A percentile compares a stretch with the other conserved stretches of the same genome.
These are phyloP conservation scores for Picea engelmannii DNA, from an alignment of 83 land plant species.

Conservation along the genomic window DNA sequence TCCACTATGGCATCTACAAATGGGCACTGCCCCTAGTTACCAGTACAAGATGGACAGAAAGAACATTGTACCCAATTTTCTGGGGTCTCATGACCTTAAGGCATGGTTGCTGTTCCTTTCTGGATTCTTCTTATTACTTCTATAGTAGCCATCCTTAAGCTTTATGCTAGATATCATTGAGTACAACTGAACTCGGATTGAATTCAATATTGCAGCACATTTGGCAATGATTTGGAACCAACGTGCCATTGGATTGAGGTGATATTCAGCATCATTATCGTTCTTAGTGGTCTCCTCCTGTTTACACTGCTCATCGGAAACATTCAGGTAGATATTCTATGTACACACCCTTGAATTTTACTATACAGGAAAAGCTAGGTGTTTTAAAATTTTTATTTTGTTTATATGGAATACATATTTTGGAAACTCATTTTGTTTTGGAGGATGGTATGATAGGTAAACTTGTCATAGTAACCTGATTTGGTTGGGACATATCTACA, in stretches of 20 bases:
- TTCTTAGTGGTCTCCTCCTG: constrained; percentile 79
- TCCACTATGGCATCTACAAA: constrained; percentile 69
- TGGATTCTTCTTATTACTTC: neutral
- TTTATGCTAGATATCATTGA: neutral
- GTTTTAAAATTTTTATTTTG: too few species aligned
- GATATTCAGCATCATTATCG: constrained; percentile 72
- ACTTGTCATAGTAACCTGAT: too few species aligned
- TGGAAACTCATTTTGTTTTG: too few species aligned
- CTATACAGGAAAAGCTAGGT: neutral
- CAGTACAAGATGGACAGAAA: constrained; percentile 54
- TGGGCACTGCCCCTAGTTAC: constrained; percentile 82
- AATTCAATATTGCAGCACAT: constrained; percentile 58
- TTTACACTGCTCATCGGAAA: constrained; percentile 92
- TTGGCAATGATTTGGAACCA: constrained; percentile 88
- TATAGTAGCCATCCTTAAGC: neutral
- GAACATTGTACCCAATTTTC: constrained; percentile 81
- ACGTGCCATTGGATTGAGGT: constrained; percentile 88
- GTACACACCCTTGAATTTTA: neutral
- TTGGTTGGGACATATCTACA: too few species aligned
- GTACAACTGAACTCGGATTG: neutral
- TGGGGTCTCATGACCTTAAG: constrained; percentile 97
- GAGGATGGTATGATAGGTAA: too few species aligned
- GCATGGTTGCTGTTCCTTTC: constrained; percentile 25
- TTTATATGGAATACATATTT: too few species aligned
- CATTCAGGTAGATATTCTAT: constrained; percentile 68